Evolutionary conservation across 2,329 filamentous ascomycete species (phyloP), one percentile per base, ranked within the genome.

Genomic region (Gnomoniopsis sp.): DNA sequence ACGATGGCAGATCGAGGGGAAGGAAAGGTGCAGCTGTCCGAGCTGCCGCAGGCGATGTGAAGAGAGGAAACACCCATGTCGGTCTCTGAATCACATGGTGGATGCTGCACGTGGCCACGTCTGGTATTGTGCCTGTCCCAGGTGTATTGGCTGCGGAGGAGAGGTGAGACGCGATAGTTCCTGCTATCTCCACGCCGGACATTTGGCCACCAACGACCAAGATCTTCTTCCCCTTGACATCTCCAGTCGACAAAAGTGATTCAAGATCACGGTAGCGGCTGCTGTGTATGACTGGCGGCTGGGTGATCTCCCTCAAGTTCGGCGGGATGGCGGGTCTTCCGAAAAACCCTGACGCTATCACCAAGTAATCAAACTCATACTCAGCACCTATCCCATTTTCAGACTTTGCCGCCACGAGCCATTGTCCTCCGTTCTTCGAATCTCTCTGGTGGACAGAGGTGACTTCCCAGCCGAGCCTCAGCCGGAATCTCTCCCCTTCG

Each of bases 121-220:
- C 71, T 0, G 70, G 56, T 4, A 84, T 71, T 0, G 65, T 55
- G 33, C 70, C 76, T 1, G 72, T 61, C 0, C 71, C 73, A 0
- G 86, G 82, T 0, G 83, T 80, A 68, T 88, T 76, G 14, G 73
- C 71, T 2, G 81, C 80, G 6, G 85, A 85, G 0, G 90, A 93
- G 1, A 93, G 71, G 62, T 92, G 85, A 4, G 85, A 79, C 12
- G 89, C 89, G 52, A 93, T 83, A 2, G 87, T 86, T 11, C 85
- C 87, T 0, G 90, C 88, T 51, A 88, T 88, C 74, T 96, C 91
- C 6, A 89, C 83, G 0, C 90, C 90, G 2, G 90, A 93, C 81
- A 95, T 92, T 66, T 92, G 89, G 0, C 90, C 90, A 0, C 91
- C 91, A 1, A 92, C 83, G 0, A 96, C 78, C 1, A 91, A 77